A percentile compares a stretch with the other conserved stretches of the same genome.
phyloP scores from a whole-genome alignment of 176 grass and related monocot genomes.

The Poa pratensis region DNA sequence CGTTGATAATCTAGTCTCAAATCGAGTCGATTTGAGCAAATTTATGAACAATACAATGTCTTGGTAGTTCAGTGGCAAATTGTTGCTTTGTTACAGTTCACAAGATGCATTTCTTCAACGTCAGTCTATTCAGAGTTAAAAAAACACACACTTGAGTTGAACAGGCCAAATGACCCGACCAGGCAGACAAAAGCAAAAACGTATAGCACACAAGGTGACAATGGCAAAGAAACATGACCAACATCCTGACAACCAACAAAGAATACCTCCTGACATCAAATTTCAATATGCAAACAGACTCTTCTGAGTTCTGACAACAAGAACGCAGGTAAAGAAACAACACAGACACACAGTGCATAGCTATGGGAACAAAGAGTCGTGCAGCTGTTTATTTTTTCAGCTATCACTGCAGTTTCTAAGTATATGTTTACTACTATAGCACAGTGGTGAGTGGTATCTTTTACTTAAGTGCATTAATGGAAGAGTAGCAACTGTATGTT shows the following conservation, averaged over 20 bases:
- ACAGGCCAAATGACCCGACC: background rate
- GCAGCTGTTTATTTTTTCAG: background rate
- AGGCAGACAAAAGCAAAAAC: background rate
- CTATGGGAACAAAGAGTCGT: background rate
- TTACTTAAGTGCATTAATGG: background rate
- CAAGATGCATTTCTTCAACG: background rate
- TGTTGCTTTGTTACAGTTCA: background rate
- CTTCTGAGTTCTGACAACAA: slow-evolving; percentile 1
- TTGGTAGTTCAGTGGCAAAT: background rate
- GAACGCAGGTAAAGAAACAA: background rate
- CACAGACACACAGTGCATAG: background rate
- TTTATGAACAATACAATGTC: background rate
- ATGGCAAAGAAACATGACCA: background rate
- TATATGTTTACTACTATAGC: background rate
- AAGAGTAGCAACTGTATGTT: background rate
- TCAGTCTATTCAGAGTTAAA: background rate
- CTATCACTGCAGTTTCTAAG: background rate
- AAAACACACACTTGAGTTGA: background rate
- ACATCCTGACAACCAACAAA: background rate
- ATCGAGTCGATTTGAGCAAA: background rate
- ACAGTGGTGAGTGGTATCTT: background rate
- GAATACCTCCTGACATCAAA: background rate
- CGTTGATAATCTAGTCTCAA: background rate
- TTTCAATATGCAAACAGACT: background rate
- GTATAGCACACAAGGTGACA: background rate